Evolutionary conservation across 805 yeast species (phyloP).

Genomic region (Metschnikowia gelsemii): DNA sequence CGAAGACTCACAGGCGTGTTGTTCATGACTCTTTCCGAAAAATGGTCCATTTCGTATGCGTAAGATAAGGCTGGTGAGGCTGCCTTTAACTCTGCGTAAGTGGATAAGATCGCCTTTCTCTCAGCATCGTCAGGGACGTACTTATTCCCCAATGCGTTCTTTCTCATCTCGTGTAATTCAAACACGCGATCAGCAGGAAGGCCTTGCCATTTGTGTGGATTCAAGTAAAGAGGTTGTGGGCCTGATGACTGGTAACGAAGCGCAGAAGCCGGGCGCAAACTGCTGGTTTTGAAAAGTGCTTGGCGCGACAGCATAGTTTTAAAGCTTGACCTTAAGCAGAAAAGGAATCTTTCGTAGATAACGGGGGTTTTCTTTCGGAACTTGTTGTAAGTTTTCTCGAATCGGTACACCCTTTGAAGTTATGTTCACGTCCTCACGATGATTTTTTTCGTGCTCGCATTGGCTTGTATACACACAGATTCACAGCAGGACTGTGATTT

Average conservation of each 20-base stretch:
- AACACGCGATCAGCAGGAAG: conserved; percentile 63
- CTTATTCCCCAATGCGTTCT: conserved; percentile 49
- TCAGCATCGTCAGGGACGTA: conserved; percentile 66
- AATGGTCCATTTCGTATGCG: conserved; percentile 42
- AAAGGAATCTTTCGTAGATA: too few species aligned
- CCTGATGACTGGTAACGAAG: conserved; percentile 14
- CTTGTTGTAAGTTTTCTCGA: too few species aligned
- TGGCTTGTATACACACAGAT: too few species aligned
- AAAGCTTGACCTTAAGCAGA: too few species aligned
- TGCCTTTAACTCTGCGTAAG: conserved; percentile 32
- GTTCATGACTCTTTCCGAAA: conserved; percentile 43
- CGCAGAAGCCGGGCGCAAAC: conserved; percentile 2
- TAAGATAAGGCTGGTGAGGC: conserved; percentile 37
- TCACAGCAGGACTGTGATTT: too few species aligned
- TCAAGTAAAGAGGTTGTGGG: conserved; percentile 43
- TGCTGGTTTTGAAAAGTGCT: background rate
- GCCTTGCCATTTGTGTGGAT: conserved; percentile 71
- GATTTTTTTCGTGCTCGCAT: too few species aligned
- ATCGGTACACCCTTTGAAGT: too few species aligned
- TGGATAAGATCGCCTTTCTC: conserved; percentile 54
- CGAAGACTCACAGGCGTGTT: conserved; percentile 37
- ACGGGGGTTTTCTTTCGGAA: too few species aligned
- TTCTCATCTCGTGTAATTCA: conserved; percentile 59
- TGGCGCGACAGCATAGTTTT: conserved; percentile 7
- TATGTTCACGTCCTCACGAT: too few species aligned